phyloP scores from a whole-genome alignment of 768 basidiomycete genomes.

The Plicaturopsis crispa region DNA sequence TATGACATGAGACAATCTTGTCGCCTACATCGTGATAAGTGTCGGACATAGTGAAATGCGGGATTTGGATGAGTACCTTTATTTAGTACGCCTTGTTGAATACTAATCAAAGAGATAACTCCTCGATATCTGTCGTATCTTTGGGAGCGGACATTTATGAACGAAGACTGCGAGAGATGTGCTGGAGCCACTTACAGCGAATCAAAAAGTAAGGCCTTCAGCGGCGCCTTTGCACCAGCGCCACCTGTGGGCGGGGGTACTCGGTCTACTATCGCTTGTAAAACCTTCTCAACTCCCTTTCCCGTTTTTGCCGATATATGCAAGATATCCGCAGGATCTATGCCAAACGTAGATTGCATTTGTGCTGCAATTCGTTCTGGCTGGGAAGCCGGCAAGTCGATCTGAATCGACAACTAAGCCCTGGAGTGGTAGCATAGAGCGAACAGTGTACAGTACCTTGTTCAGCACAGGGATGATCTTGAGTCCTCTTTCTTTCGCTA shows the following conservation, averaged over 20 bases:
- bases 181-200: constrained; percentile 64
- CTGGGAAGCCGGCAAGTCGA: constrained; percentile 87
- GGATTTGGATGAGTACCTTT: constrained; percentile 49
- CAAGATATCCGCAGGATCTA: constrained; percentile 67
- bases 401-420: too few species aligned
- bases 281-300: constrained; percentile 65
- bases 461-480: constrained; percentile 88
- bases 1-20: constrained; percentile 79
- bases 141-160: too few species aligned
- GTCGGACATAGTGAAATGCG: constrained; percentile 1
- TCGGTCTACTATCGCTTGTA: constrained; percentile 74
- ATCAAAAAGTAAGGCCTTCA: constrained; percentile 90
- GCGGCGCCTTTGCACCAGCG: constrained; percentile 35
- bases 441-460: constrained; percentile 46
- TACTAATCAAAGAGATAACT: constrained; percentile 84
- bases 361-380: constrained; percentile 76
- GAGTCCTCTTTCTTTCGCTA: constrained; percentile 73
- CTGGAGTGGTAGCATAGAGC: neutral
- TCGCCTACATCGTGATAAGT: constrained; percentile 50
- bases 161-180: too few species aligned
- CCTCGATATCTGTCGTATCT: constrained; percentile 96
- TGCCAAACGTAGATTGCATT: constrained; percentile 76
- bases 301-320: constrained; percentile 92
- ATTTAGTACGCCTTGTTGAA: constrained; percentile 72
- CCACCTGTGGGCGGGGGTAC: constrained; percentile 78